phyloP scores from a whole-genome alignment of 345 rosid genomes.

The Isatis tinctoria region DNA sequence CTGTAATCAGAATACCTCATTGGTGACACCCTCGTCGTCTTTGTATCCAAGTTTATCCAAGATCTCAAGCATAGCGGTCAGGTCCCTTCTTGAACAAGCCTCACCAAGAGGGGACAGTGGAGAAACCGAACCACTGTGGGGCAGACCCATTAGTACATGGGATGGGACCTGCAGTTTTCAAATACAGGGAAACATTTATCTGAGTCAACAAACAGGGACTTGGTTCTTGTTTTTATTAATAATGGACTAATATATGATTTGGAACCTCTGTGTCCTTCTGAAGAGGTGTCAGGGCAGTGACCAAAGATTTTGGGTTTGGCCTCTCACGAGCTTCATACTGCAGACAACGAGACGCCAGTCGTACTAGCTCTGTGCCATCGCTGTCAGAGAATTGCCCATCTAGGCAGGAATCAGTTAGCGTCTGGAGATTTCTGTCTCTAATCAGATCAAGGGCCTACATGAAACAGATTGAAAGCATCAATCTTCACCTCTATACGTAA shows the following conservation, averaged over 20 bases:
- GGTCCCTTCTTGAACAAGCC: slow-evolving; percentile 83
- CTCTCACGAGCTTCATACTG: slow-evolving; percentile 96
- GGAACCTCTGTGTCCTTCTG: slow-evolving; percentile 88
- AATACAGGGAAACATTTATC: slow-evolving; percentile 30
- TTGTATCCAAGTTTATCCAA: slow-evolving; percentile 82
- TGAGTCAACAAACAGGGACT: not conserved
- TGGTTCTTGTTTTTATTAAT: not conserved
- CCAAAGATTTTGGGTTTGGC: slow-evolving; percentile 82
- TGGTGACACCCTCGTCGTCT: slow-evolving; percentile 87
- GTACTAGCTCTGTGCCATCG: slow-evolving; percentile 91
- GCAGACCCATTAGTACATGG: slow-evolving; percentile 77
- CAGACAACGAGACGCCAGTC: slow-evolving; percentile 84
- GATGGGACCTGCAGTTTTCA: slow-evolving; percentile 82
- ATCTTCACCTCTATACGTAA: not conserved
- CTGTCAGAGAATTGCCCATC: slow-evolving; percentile 91
- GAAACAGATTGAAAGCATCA: slow-evolving; percentile 6
- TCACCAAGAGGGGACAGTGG: slow-evolving; percentile 77
- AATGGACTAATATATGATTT: not conserved
- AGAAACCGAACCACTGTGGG: slow-evolving; percentile 48
- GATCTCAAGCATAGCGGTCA: slow-evolving; percentile 88
- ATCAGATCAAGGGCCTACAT: slow-evolving; percentile 90
- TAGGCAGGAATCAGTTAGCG: slow-evolving; percentile 93
- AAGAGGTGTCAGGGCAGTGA: slow-evolving; percentile 77
- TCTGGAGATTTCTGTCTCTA: slow-evolving; percentile 87
- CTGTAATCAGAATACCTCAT: slow-evolving; percentile 57